These are phyloP conservation scores for Musa beccarii DNA, from an alignment of 176 grass and related monocot species.

Conservation along the genomic window DNA sequence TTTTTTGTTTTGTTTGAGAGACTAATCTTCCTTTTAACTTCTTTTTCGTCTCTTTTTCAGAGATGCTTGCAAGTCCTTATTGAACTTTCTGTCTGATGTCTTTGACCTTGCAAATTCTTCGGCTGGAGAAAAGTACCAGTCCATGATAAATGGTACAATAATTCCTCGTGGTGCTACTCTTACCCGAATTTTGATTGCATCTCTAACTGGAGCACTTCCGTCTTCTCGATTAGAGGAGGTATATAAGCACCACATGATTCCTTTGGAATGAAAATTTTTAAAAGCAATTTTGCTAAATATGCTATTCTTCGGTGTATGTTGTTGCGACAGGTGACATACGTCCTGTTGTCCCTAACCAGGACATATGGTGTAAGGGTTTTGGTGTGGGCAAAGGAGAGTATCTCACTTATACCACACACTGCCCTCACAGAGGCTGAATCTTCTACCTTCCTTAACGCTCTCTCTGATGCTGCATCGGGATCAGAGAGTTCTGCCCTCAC, in stretches of 20 bases:
- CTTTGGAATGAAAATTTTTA: background rate
- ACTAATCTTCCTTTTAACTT: background rate
- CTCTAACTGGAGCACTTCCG: constrained; percentile 79
- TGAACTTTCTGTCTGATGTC: constrained; percentile 75
- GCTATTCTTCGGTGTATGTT: constrained; percentile 7
- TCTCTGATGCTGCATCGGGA: constrained; percentile 72
- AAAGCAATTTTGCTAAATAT: background rate
- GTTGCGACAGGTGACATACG: constrained; percentile 63
- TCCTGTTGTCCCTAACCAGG: constrained; percentile 73
- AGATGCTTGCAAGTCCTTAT: constrained; percentile 95
- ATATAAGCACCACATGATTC: background rate
- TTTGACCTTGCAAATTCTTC: constrained; percentile 79
- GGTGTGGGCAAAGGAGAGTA: constrained; percentile 67
- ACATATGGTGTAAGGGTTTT: constrained; percentile 63
- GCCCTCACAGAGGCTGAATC: constrained; percentile 79
- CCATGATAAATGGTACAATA: constrained; percentile 54
- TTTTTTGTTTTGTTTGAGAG: background rate
- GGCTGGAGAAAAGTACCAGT: constrained; percentile 48
- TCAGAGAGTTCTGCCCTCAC: constrained; percentile 41
- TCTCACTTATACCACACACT: constrained; percentile 64
- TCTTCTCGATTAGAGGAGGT: constrained; percentile 89
- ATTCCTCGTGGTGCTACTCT: constrained; percentile 74
- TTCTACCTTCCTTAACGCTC: constrained; percentile 52
- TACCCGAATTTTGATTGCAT: constrained; percentile 92
- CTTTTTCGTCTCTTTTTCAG: constrained; percentile 16